Conservation (phyloP, 371 early-diverging fungal genomes). For the Mortierella sp. region DNA sequence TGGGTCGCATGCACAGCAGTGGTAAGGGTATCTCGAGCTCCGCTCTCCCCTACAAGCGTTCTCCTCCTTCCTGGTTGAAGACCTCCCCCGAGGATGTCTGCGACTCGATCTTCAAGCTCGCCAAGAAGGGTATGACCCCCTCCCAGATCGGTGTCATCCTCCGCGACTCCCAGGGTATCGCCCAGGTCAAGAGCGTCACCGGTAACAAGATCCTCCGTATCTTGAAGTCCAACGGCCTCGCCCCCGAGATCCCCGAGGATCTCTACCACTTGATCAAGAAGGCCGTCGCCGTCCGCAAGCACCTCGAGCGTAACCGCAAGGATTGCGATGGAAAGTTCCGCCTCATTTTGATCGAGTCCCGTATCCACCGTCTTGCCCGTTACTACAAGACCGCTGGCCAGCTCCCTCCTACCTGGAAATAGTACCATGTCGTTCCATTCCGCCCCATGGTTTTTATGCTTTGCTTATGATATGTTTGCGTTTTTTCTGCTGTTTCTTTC, state of each 20-base stretch:
- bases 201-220: slow-evolving; percentile 98
- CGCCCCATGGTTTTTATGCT: slow-evolving; percentile 18
- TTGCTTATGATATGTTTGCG: neutral
- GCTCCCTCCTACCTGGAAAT: slow-evolving; percentile 99
- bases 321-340: slow-evolving; percentile 99
- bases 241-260: slow-evolving; percentile 99
- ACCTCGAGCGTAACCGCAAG: slow-evolving; percentile 99
- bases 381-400: slow-evolving; percentile 99
- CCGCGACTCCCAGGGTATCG: slow-evolving; percentile 98
- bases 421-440: slow-evolving; percentile 67
- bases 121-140: slow-evolving; percentile 99
- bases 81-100: slow-evolving; percentile 97
- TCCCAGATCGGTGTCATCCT: slow-evolving; percentile 99
- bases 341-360: slow-evolving; percentile 98
- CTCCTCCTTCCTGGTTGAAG: slow-evolving; percentile 98
- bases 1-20: slow-evolving; percentile 96
- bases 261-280: slow-evolving; percentile 99
- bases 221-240: slow-evolving; percentile 91
- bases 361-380: slow-evolving; percentile 99
- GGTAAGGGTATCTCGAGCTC: slow-evolving; percentile 99
- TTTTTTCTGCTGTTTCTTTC: slow-evolving; percentile 1
- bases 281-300: slow-evolving; percentile 99
- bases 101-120: slow-evolving; percentile 98
- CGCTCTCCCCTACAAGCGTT: slow-evolving; percentile 99
- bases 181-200: slow-evolving; percentile 96